Conservation (phyloP, 1,284 basidiomycete genomes). For the Leccinum subfulvum region DNA sequence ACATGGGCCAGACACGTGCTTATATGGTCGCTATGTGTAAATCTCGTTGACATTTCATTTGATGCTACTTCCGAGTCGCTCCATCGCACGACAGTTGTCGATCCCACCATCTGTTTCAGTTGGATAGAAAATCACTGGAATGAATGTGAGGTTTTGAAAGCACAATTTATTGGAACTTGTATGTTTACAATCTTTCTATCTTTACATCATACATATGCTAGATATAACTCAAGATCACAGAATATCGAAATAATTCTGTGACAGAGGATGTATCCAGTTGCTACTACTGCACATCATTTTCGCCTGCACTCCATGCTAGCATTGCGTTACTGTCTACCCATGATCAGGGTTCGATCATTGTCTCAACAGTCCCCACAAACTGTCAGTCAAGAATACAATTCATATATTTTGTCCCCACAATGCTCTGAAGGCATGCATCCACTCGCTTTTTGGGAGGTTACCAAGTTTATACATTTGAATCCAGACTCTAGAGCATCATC, state of each 20-base stretch:
- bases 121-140: conserved; percentile 1
- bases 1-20: neutral
- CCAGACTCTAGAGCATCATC: no score
- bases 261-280: neutral
- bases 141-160: neutral
- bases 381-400: neutral
- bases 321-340: neutral
- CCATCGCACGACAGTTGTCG: neutral
- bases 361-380: neutral
- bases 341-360: neutral
- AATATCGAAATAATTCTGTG: neutral
- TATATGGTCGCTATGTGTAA: conserved; percentile 2
- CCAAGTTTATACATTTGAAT: neutral
- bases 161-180: neutral
- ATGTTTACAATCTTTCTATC: neutral
- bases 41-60: neutral
- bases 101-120: neutral
- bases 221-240: neutral
- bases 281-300: neutral
- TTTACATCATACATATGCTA: neutral
- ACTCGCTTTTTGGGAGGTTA: neutral
- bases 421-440: neutral
- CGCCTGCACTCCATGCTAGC: neutral
- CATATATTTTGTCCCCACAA: neutral
- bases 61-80: neutral